Percentiles rank a stretch among this genome's conserved stretches.
Conservation (phyloP, 2,329 filamentous ascomycete genomes). For the Chaetomium sp. region DNA sequence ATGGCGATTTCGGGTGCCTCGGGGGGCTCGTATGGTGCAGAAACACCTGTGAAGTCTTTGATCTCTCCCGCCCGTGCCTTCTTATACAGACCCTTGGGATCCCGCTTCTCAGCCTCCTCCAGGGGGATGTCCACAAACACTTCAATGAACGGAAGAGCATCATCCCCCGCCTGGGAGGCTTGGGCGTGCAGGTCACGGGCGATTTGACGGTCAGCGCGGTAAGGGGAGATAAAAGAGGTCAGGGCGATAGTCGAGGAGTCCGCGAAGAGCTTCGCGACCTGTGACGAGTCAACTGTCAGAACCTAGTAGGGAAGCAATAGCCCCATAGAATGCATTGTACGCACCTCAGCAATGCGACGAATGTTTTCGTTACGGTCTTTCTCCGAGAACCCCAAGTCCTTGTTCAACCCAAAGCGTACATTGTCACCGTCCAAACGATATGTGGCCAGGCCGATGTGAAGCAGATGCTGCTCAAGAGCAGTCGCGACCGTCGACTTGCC, state of each 20-base stretch:
- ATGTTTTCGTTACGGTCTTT: conserved; percentile 97
- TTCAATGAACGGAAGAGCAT: conserved; percentile 81
- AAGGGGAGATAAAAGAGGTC: conserved; percentile 95
- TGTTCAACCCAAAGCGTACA: conserved; percentile 95
- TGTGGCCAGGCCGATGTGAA: conserved; percentile 73
- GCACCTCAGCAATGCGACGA: conserved; percentile 78
- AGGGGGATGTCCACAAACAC: conserved; percentile 89
- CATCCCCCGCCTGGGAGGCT: conserved; percentile 49
- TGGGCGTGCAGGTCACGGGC: conserved; percentile 74
- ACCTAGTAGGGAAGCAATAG: background rate
- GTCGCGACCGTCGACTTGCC: conserved; percentile 97
- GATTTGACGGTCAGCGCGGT: conserved; percentile 75
- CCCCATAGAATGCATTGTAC: background rate
- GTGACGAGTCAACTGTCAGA: background rate
- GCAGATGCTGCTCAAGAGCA: conserved; percentile 91
- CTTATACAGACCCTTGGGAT: conserved; percentile 97
- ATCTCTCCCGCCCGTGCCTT: conserved; percentile 91
- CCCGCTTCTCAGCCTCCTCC: conserved; percentile 86
- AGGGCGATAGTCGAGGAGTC: conserved; percentile 82
- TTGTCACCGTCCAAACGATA: conserved; percentile 98
- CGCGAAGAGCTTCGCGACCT: conserved; percentile 93
- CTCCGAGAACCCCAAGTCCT: conserved; percentile 91
- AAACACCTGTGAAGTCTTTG: conserved; percentile 95
- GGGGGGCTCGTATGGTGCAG: conserved; percentile 89
- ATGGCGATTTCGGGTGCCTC: conserved; percentile 81